Percentiles rank a stretch among this genome's conserved stretches.
Evolutionary conservation across 2,329 filamentous ascomycete species (phyloP).

Genomic region (Nigrospora sphaerica): DNA sequence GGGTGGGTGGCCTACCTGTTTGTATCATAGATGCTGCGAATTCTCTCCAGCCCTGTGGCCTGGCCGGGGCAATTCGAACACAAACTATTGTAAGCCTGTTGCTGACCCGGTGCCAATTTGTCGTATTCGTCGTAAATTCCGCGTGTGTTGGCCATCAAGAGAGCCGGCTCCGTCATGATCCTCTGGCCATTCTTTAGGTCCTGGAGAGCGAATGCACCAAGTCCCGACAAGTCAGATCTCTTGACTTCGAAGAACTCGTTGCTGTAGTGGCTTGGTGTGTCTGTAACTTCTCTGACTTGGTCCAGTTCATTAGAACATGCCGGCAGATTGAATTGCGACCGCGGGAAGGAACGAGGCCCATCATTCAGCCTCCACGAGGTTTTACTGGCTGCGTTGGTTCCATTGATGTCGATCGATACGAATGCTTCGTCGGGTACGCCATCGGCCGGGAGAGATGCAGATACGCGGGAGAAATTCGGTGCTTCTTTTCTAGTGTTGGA

Average conservation of each 20-base stretch:
- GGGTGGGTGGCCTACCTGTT: not conserved
- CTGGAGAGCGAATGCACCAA: slow-evolving; percentile 37
- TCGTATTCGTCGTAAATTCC: slow-evolving; percentile 28
- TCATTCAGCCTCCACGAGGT: too few relatives aligned
- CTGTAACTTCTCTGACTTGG: not conserved
- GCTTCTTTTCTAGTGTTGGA: too few relatives aligned
- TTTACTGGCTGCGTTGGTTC: too few relatives aligned
- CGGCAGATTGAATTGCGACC: too few relatives aligned
- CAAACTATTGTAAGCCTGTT: slow-evolving; percentile 28
- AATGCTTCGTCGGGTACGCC: too few relatives aligned
- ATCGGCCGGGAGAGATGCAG: too few relatives aligned
- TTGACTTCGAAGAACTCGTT: slow-evolving; percentile 35
- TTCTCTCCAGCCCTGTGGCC: not conserved
- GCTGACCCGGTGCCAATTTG: slow-evolving; percentile 21
- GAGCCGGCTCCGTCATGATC: slow-evolving; percentile 37
- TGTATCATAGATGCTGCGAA: not conserved
- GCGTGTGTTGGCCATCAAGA: slow-evolving; percentile 25
- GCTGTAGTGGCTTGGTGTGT: slow-evolving; percentile 10
- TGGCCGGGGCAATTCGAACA: slow-evolving; percentile 19
- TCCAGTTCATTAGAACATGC: too few relatives aligned
- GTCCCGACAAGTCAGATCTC: slow-evolving; percentile 32
- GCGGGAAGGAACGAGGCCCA: too few relatives aligned
- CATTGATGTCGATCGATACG: too few relatives aligned
- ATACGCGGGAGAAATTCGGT: too few relatives aligned
- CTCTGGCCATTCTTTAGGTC: slow-evolving; percentile 28